These are phyloP conservation scores for Auxenochlorella pyrenoidosa DNA, from an alignment of 139 green algal species.

Conservation along the genomic window DNA sequence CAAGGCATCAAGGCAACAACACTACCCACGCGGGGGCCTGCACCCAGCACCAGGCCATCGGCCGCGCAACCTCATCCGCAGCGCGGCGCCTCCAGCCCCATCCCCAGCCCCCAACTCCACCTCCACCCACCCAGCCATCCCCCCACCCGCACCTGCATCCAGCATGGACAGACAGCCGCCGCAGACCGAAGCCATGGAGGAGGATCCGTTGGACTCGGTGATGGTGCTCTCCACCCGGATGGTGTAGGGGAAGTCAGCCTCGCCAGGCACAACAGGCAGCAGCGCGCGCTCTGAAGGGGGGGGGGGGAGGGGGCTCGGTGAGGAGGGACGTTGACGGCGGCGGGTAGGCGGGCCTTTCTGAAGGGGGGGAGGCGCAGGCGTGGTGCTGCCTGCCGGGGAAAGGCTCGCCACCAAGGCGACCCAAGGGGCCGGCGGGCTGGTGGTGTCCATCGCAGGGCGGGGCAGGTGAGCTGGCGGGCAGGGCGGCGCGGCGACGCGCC, in stretches of 20 bases:
- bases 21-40: too few relatives aligned
- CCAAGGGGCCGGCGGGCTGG: not conserved
- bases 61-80: too few relatives aligned
- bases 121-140: not conserved
- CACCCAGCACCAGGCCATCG: too few relatives aligned
- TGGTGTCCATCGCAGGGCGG: too few relatives aligned
- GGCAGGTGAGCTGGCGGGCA: too few relatives aligned
- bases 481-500: too few relatives aligned
- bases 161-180: slow-evolving; percentile 93
- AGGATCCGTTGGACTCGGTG: slow-evolving; percentile 97
- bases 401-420: too few relatives aligned
- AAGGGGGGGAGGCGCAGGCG: not conserved
- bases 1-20: not conserved
- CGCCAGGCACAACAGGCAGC: slow-evolving; percentile 78
- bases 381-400: not conserved
- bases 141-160: slow-evolving; percentile 78
- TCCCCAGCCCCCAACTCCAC: too few relatives aligned
- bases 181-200: slow-evolving; percentile 97
- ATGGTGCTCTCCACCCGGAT: slow-evolving; percentile 95
- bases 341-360: too few relatives aligned
- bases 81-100: not conserved
- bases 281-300: slow-evolving; percentile 78
- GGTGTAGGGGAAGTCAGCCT: slow-evolving; percentile 85
- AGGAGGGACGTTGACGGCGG: too few relatives aligned
- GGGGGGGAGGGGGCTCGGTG: not conserved